Conservation (phyloP, 2,329 filamentous ascomycete genomes). For the Fusarium sarcochroum region DNA sequence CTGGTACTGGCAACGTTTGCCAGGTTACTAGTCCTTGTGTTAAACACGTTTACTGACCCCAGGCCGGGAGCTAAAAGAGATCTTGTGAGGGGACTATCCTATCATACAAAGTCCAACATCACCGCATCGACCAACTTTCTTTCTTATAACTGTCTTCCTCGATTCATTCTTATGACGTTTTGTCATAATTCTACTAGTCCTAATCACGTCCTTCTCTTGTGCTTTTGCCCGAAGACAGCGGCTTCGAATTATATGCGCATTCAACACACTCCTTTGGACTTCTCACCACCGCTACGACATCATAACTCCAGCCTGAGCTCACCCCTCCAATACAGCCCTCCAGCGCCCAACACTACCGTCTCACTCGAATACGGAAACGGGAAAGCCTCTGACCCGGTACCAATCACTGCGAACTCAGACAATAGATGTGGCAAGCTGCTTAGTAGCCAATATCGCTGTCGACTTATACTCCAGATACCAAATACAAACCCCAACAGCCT, state of each 20-base stretch:
- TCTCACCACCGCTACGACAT: slow-evolving; percentile 39
- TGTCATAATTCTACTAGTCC: slow-evolving; percentile 30
- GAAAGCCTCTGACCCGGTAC: slow-evolving; percentile 46
- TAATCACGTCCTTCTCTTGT: slow-evolving; percentile 42
- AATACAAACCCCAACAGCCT: slow-evolving; percentile 41
- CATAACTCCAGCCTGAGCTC: slow-evolving; percentile 39
- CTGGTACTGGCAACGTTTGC: slow-evolving; percentile 44
- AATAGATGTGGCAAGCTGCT: slow-evolving; percentile 48
- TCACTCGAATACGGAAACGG: slow-evolving; percentile 48
- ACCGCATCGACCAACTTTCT: slow-evolving; percentile 42
- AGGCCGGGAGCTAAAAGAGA: slow-evolving; percentile 47
- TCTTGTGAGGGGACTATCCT: slow-evolving; percentile 45
- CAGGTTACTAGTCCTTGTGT: slow-evolving; percentile 48
- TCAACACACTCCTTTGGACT: slow-evolving; percentile 47
- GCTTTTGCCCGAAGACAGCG: slow-evolving; percentile 29
- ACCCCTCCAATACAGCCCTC: slow-evolving; percentile 45
- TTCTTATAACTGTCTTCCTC: slow-evolving; percentile 31
- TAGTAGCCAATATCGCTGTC: slow-evolving; percentile 45
- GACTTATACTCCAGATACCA: slow-evolving; percentile 46
- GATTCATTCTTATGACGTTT: slow-evolving; percentile 22
- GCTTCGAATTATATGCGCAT: slow-evolving; percentile 36
- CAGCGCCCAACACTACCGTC: slow-evolving; percentile 42
- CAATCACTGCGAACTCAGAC: slow-evolving; percentile 42
- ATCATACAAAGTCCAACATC: slow-evolving; percentile 48
- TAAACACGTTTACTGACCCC: slow-evolving; percentile 50